Percentiles rank a stretch among this genome's conserved stretches.
phyloP scores from a whole-genome alignment of 2,329 filamentous ascomycete species.

The Aspergillus thermomutatus region DNA sequence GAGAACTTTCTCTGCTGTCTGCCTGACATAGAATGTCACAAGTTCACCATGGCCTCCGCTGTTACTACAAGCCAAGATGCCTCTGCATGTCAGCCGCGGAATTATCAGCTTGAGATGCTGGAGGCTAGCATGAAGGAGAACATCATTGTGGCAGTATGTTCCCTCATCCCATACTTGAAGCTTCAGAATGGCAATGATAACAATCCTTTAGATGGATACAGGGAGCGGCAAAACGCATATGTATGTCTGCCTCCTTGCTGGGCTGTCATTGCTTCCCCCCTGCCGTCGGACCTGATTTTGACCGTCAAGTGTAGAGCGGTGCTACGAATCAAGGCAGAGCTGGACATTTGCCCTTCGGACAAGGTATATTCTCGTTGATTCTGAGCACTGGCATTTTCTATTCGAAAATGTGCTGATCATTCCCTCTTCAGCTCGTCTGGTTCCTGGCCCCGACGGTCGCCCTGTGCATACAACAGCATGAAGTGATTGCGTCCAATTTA shows the following conservation, averaged over 20 bases:
- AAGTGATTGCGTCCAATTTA: conserved; percentile 59
- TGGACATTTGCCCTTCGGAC: conserved; percentile 51
- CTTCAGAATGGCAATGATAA: neutral
- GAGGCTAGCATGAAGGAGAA: conserved; percentile 65
- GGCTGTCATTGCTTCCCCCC: neutral
- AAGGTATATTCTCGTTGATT: conserved; percentile 47
- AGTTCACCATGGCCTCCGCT: conserved; percentile 8
- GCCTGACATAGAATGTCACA: neutral
- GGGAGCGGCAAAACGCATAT: conserved; percentile 76
- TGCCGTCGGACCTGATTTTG: neutral
- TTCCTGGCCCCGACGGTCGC: conserved; percentile 69
- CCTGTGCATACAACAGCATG: conserved; percentile 64
- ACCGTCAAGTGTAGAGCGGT: conserved; percentile 54
- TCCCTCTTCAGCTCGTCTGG: conserved; percentile 54
- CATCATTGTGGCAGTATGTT: conserved; percentile 64
- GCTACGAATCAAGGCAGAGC: conserved; percentile 63
- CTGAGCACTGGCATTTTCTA: neutral
- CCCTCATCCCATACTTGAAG: neutral
- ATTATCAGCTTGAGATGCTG: conserved; percentile 75
- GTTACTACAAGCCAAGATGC: conserved; percentile 3
- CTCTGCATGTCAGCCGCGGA: conserved; percentile 38
- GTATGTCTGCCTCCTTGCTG: conserved; percentile 44
- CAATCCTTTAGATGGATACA: conserved; percentile 65
- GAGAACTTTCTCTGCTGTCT: neutral
- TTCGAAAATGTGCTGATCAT: neutral